A percentile compares a stretch with the other conserved stretches of the same genome.
These are phyloP conservation scores for Fusarium sp. DNA, from an alignment of 2,329 filamentous ascomycete species.

Conservation along the genomic window DNA sequence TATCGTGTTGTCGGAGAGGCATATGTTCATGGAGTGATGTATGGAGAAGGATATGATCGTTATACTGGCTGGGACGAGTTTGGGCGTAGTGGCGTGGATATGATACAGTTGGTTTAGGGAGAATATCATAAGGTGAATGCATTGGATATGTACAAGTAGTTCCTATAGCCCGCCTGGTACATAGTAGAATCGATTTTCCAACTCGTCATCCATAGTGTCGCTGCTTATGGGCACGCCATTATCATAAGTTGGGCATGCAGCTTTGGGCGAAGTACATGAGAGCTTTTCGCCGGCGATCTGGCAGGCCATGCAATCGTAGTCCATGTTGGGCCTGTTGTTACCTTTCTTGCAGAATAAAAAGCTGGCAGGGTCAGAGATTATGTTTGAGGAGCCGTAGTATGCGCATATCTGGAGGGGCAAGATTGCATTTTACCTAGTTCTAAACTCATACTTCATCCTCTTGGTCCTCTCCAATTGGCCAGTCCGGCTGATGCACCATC, in stretches of 20 bases:
- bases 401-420: too few species aligned
- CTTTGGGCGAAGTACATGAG: not conserved
- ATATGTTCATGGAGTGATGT: not conserved
- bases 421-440: too few species aligned
- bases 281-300: not conserved
- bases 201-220: too few species aligned
- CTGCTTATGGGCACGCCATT: too few species aligned
- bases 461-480: constrained; percentile 3
- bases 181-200: too few species aligned
- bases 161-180: too few species aligned
- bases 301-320: not conserved
- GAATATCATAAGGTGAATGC: too few species aligned
- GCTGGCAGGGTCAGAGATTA: not conserved
- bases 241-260: not conserved
- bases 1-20: not conserved
- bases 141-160: too few species aligned
- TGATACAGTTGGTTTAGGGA: not conserved
- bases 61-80: not conserved
- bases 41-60: not conserved
- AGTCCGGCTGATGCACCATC: constrained; percentile 12
- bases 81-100: not conserved
- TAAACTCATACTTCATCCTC: not conserved
- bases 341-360: not conserved
- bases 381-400: not conserved
- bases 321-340: not conserved